Evolutionary conservation across 2,329 filamentous ascomycete genomes (phyloP).

Genomic region (Ophiostoma quercus): DNA sequence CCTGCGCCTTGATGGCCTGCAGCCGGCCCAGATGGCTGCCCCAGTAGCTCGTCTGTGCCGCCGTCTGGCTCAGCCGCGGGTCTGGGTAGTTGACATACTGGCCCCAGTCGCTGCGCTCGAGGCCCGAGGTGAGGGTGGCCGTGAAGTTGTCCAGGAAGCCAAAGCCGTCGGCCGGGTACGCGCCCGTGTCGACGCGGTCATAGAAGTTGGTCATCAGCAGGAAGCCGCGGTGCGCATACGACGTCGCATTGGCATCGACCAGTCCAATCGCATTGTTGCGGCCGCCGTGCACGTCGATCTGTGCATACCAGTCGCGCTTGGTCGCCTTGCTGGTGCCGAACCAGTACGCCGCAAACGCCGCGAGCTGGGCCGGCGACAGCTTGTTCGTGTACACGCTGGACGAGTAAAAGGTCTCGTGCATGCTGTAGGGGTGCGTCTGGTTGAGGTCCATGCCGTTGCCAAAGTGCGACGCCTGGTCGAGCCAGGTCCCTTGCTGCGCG

Average conservation of each 20-base stretch:
- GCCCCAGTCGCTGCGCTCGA: not conserved
- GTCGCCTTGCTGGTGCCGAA: slow-evolving; percentile 36
- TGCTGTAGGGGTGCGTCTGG: slow-evolving; percentile 33
- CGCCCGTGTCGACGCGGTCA: slow-evolving; percentile 36
- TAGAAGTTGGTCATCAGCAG: slow-evolving; percentile 48
- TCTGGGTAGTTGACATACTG: not conserved
- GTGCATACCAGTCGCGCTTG: slow-evolving; percentile 39
- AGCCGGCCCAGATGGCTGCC: not conserved
- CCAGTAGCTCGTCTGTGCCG: not conserved
- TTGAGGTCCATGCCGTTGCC: slow-evolving; percentile 33
- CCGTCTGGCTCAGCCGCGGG: not conserved
- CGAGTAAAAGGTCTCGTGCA: slow-evolving; percentile 41
- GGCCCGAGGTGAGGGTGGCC: not conserved
- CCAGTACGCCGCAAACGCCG: slow-evolving; percentile 39
- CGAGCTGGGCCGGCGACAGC: slow-evolving; percentile 35
- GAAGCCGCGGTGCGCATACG: slow-evolving; percentile 42
- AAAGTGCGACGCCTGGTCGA: slow-evolving; percentile 35
- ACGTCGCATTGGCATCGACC: slow-evolving; percentile 35
- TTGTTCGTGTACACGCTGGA: slow-evolving; percentile 40
- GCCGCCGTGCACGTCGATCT: slow-evolving; percentile 39
- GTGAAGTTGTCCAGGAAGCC: not conserved
- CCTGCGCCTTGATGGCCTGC: not conserved
- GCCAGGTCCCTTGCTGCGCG: slow-evolving; percentile 32
- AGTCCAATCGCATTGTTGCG: not conserved
- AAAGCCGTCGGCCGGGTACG: not conserved